Conservation (phyloP, 108 stramenopile genomes). For the Poteriospumella lacustris region DNA sequence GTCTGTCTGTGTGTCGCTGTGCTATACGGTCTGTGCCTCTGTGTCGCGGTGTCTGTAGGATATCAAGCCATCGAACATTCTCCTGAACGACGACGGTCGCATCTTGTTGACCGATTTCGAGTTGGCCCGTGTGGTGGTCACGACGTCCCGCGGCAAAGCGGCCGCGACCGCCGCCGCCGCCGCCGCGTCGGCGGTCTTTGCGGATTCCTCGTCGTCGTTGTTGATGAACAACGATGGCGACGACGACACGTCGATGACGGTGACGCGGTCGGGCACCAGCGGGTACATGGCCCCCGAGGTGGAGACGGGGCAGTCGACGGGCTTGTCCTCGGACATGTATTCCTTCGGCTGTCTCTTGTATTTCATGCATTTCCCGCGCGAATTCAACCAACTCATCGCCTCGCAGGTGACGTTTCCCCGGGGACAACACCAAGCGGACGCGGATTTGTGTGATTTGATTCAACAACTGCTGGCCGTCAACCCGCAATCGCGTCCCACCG, state of each 20-base stretch:
- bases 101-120: conserved; percentile 39
- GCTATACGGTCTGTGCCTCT: neutral
- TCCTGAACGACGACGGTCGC: conserved; percentile 38
- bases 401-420: too few species aligned
- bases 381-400: conserved; percentile 27
- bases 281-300: conserved; percentile 44
- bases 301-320: conserved; percentile 27
- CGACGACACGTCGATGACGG: conserved; percentile 28
- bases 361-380: conserved; percentile 37
- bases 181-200: neutral
- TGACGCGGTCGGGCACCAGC: conserved; percentile 27
- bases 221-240: neutral
- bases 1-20: too few species aligned
- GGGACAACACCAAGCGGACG: neutral
- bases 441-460: neutral
- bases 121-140: conserved; percentile 27
- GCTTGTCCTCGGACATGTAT: conserved; percentile 36
- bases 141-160: too few species aligned
- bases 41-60: neutral
- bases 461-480: neutral
- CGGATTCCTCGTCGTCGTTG: too few species aligned
- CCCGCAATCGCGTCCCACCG: neutral
- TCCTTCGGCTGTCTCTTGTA: conserved; percentile 34
- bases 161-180: conserved; percentile 5
- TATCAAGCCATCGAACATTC: conserved; percentile 24